Percentiles rank a stretch among this genome's conserved stretches.
These are phyloP conservation scores for Mortierella sp. DNA, from an alignment of 371 early-diverging fungal species.

Conservation along the genomic window DNA sequence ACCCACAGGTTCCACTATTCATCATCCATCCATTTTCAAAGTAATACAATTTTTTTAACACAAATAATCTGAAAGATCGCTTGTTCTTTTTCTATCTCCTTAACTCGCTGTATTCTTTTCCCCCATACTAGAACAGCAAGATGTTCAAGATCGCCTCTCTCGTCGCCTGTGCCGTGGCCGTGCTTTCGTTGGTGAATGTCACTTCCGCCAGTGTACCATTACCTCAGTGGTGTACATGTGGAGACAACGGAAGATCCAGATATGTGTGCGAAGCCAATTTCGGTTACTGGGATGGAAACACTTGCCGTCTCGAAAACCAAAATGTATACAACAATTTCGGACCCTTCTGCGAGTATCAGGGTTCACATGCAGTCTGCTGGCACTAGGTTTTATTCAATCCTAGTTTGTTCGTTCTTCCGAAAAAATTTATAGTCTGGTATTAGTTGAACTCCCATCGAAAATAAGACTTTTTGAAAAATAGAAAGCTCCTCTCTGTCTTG, in stretches of 20 bases:
- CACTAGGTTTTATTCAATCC: too few relatives aligned
- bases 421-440: not conserved
- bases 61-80: slow-evolving; percentile 6
- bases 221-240: slow-evolving; percentile 6
- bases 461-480: too few relatives aligned
- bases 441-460: too few relatives aligned
- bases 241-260: not conserved
- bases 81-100: slow-evolving; percentile 8
- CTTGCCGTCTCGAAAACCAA: too few relatives aligned
- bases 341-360: too few relatives aligned
- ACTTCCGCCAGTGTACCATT: slow-evolving; percentile 9
- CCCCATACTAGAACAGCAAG: not conserved
- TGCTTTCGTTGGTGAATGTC: slow-evolving; percentile 11
- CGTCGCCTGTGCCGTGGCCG: slow-evolving; percentile 11
- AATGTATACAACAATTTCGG: too few relatives aligned
- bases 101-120: slow-evolving; percentile 2
- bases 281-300: too few relatives aligned
- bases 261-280: not conserved
- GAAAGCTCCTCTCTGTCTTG: too few relatives aligned
- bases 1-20: slow-evolving; percentile 8
- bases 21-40: slow-evolving; percentile 8
- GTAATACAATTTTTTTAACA: slow-evolving; percentile 3
- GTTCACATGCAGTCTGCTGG: too few relatives aligned
- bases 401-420: too few relatives aligned
- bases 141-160: slow-evolving; percentile 11